Base-by-base conservation (phyloP, 1,284 basidiomycete genomes). In the Testicularia cyperi region DNA sequence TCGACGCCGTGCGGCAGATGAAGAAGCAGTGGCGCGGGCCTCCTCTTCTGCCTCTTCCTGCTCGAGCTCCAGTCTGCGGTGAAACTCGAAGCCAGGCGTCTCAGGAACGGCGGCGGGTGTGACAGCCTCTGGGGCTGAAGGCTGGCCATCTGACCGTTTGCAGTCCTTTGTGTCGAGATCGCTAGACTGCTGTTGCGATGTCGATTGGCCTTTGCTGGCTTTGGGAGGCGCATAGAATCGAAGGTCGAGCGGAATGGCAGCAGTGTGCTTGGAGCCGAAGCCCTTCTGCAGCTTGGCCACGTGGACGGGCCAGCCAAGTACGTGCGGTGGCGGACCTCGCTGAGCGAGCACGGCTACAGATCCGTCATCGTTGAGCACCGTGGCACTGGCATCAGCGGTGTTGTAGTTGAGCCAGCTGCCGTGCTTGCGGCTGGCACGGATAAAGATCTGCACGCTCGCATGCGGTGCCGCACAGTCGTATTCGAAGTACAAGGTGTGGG, bases 401-500 rank as follows among this genome's bases (percentile, higher is more conserved):
- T 22, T 35, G 42, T 19, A 68, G 34, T 38, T 52, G 33, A 48
- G n/a, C 70, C 70, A 72, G 46, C 54, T 60, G 18, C 70, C 70
- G 33, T 72, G 70, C 46, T 72, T 72, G 21, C 70, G 55, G 32
- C 49, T 56, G 12, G 70, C 70, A 27, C 70, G 62, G 16, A 72
- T 37, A 25, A 70, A 72, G 38, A 72, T 60, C 51, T 72, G 68
- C 9, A 70, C 48, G 18, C 51, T 62, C 13, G 68, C 68, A 12
- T 37, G 49, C 4, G 70, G 68, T 12, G 70, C 51, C 1, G 68
- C 65, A 45, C 68, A 70, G 36, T 72, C 70, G 55, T 70, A 70
- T 22, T 70, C 70, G 26, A 72, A 72, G 35, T 60, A 60, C 8
- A 72, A 52, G 29, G 52, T 47, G 40, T 72, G 70, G 7, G 68